Base-by-base conservation (phyloP, 2,329 filamentous ascomycete genomes). In the Aureobasidium vineae region DNA sequence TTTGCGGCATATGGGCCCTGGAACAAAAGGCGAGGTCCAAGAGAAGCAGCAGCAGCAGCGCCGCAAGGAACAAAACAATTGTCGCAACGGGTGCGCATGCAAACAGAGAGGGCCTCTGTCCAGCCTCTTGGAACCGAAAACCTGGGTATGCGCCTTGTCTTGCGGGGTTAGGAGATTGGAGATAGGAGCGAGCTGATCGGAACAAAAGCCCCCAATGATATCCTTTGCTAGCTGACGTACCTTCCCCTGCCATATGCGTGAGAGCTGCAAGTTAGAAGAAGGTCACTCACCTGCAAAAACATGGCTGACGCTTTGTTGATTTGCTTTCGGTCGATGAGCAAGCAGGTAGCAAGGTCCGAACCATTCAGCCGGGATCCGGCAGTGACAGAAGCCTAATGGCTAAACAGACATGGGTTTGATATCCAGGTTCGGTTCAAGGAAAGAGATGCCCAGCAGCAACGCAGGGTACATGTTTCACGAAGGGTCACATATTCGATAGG, bases 301-400 rank as follows among this genome's bases (percentile, higher is more conserved):
- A n/a, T 19, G 26, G 28, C 23, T 21, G 38, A 59, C 38, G 54
- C 45, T 45, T 45, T 59, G 53, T 45, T 57, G 52, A 45, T 59
- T 59, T 59, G 16, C 54, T 31, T 21, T 23, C 23, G 54, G 21
- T 21, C 15, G 26, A 59, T 43, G 38, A 13, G 38, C 54, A 6
- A 10, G 21, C 36, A 6, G n/a, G 19, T 2, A 15, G 5, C 43
- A 13, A 31, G 40, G 26, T 45, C 40, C 54, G 54, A 45, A 45
- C 54, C 54, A 59, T 43, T 43, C 40, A 45, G 54, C 54, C 26
- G 54, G 54, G 8, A 31, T 21, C 40, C 54, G 54, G 40, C 54
- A 43, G 26, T 59, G 54, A 59, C 54, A 59, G 54, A 45, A 59
- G 40, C 31, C 19, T 31, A 59, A 59, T 33, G 40, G 54, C 36